These are phyloP conservation scores for Didymella pinodella DNA, from an alignment of 2,329 filamentous ascomycete species.

Conservation along the genomic window DNA sequence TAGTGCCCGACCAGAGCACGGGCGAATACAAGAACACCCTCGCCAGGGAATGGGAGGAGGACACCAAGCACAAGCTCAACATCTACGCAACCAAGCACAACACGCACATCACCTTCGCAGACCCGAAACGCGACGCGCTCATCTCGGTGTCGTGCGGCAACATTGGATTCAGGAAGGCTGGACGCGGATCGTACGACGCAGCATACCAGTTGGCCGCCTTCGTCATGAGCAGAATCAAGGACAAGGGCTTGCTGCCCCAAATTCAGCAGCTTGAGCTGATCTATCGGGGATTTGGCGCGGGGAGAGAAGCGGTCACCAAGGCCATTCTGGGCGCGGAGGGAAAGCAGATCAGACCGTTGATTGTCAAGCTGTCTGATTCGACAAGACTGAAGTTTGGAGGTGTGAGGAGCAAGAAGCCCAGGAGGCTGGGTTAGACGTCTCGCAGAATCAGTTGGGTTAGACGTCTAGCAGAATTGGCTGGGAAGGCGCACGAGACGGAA, in stretches of 20 bases:
- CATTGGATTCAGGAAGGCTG: conserved; percentile 86
- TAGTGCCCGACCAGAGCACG: background rate
- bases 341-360: conserved; percentile 73
- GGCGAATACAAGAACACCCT: conserved; percentile 26
- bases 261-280: conserved; percentile 82
- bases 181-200: conserved; percentile 84
- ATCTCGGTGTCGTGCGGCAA: conserved; percentile 84
- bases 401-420: conserved; percentile 82
- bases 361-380: conserved; percentile 81
- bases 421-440: conserved; percentile 71
- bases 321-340: conserved; percentile 88
- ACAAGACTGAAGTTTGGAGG: conserved; percentile 97
- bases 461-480: background rate
- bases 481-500: background rate
- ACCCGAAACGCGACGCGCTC: conserved; percentile 79
- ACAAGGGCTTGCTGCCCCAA: conserved; percentile 77
- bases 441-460: conserved; percentile 43
- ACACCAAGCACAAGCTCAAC: conserved; percentile 83
- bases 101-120: conserved; percentile 88
- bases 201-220: conserved; percentile 89
- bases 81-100: conserved; percentile 92
- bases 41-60: conserved; percentile 41
- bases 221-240: conserved; percentile 82
- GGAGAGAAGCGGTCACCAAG: conserved; percentile 89
- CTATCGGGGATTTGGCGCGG: conserved; percentile 83